Evolutionary conservation across 148 eudicot genomes (phyloP).

Genomic region (Amaranthus hypochondriacus): DNA sequence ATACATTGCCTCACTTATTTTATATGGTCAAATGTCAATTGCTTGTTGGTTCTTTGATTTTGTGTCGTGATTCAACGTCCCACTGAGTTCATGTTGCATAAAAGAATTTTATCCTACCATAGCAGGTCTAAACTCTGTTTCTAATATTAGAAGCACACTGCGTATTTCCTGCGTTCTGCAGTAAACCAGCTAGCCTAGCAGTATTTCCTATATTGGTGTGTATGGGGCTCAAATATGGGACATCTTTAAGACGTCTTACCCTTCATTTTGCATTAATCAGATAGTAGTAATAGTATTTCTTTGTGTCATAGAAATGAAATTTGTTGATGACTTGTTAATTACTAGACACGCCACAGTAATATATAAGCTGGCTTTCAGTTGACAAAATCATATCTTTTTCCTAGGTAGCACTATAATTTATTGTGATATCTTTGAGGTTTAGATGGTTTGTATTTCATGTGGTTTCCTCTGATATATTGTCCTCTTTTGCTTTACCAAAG

Average conservation of each 20-base stretch:
- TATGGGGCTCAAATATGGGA: too few relatives aligned
- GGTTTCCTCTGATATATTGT: slow-evolving; percentile 4
- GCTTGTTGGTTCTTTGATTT: background rate
- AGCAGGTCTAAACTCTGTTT: background rate
- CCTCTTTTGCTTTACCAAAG: slow-evolving; percentile 16
- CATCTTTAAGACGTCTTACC: too few relatives aligned
- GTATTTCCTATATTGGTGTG: too few relatives aligned
- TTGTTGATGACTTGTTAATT: background rate
- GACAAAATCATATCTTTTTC: background rate
- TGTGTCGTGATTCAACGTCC: background rate
- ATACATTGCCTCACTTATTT: background rate
- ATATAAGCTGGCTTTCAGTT: background rate
- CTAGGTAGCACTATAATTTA: background rate
- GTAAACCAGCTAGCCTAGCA: background rate
- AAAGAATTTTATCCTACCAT: background rate
- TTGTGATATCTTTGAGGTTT: background rate
- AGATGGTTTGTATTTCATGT: background rate
- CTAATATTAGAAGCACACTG: background rate
- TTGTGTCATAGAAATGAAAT: background rate
- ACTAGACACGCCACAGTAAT: background rate
- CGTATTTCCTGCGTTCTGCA: background rate
- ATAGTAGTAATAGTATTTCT: background rate
- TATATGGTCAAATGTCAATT: too few relatives aligned
- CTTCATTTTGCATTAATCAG: background rate
- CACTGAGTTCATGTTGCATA: background rate